Conservation (phyloP, 805 yeast species). For the Metschnikowia amazonensis region DNA sequence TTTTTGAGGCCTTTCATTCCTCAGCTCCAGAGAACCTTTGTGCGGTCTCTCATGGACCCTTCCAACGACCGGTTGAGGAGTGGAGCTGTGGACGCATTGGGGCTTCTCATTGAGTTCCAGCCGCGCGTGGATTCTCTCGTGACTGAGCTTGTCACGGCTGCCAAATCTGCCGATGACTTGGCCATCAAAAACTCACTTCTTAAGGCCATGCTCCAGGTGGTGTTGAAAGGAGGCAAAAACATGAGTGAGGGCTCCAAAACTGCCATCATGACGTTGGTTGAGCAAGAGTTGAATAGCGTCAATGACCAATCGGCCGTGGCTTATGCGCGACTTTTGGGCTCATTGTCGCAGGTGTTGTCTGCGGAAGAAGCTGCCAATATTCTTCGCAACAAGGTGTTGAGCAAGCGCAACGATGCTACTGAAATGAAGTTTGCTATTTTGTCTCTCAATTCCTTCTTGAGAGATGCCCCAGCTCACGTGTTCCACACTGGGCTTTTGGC, state of each 20-base stretch:
- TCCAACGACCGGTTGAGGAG: constrained; percentile 66
- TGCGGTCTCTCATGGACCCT: constrained; percentile 81
- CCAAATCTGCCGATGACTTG: constrained; percentile 56
- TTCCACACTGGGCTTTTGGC: constrained; percentile 48
- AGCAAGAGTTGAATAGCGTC: constrained; percentile 53
- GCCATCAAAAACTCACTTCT: constrained; percentile 85
- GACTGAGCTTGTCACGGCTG: constrained; percentile 75
- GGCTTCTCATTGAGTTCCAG: constrained; percentile 81
- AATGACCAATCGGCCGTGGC: constrained; percentile 66
- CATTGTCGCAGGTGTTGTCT: constrained; percentile 64
- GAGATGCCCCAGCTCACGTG: constrained; percentile 67
- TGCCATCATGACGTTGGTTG: constrained; percentile 67
- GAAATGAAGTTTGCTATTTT: constrained; percentile 57
- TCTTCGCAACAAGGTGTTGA: constrained; percentile 56
- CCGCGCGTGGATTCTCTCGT: constrained; percentile 93
- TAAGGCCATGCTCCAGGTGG: constrained; percentile 79
- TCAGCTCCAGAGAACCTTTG: constrained; percentile 95
- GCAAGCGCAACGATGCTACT: constrained; percentile 42
- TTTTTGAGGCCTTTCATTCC: constrained; percentile 94
- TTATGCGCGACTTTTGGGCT: constrained; percentile 75
- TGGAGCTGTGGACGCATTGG: constrained; percentile 87
- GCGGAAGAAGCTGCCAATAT: constrained; percentile 60
- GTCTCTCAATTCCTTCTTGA: constrained; percentile 74
- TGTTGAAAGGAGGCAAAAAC: constrained; percentile 70
- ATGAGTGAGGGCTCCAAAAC: constrained; percentile 71